Base-by-base conservation (phyloP, 371 early-diverging fungal species). In the Saksenaea oblongispora region DNA sequence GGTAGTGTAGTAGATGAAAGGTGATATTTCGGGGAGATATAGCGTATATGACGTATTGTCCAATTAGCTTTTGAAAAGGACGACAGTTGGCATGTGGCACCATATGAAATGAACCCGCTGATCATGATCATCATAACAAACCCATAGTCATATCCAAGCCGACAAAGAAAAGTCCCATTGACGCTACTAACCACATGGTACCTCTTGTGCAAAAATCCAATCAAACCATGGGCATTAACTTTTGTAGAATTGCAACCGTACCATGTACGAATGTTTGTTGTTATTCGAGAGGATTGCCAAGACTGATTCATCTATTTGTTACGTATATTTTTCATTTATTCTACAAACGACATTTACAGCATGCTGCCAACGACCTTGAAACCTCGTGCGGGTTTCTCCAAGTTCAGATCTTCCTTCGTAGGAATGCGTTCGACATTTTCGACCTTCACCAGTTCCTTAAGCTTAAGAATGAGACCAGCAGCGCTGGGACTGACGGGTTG, bases 391-490 rank as follows among this genome's bases (percentile, higher is more conserved):
- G 72, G 82, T 67, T 65, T 84, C 44, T 63, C 59, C 57, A 73
- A 76, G 62, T 58, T 71, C 10, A 73, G 24, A 56, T 73, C 74
- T 51, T 67, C 59, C 28, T 63, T 73, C 14, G 80, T 72, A 27
- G 87, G 87, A 54, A 87, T 81, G 22, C 69, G 63, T 13, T 79
- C 86, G 31, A 91, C 88, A 42, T 89, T 79, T 66, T 90, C 84
- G 5, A 92, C 83, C 63, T 88, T 79, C 47, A 93, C 87, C 31
- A 92, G 69, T 70, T 93, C 93, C 70, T 93, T 93, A 35, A 93
- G 69, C 75, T 89, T 92, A 53, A 93, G 75, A 65, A 93, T 89
- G 67, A 84, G 81, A 64, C 93, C 93, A 28, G 91, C 93, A 28
- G 86, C 78, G 26, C 76, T 75, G 41, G 89, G 70, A 53, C 79